Evolutionary conservation across 2,329 filamentous ascomycete genomes (phyloP), one percentile per base, ranked within the genome.

Genomic region (Talaromyces verruculosus): DNA sequence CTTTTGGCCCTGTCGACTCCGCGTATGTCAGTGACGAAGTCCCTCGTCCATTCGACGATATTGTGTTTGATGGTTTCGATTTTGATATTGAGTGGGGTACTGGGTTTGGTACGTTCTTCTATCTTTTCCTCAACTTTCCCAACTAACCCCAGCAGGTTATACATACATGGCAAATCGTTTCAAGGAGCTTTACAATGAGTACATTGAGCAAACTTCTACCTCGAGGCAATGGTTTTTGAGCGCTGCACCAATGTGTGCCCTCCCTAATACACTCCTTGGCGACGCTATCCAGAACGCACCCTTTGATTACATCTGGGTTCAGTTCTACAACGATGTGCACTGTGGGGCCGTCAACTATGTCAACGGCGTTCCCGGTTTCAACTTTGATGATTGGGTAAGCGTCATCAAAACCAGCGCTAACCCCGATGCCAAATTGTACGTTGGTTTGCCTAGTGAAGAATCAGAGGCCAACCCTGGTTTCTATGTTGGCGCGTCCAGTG

Each of bases 321-420:
- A 86, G 67, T 86, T 84, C 73, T 87, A 86, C 76, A 86, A 86
- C 76, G 84, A 80, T 1, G 45, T 68, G 1, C 86, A 83, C 74
- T 67, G 70, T 3, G 83, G 84, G 69, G 62, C 62, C n/a, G 43
- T 11, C 53, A 53, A 51, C 53, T 65, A 59, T 39, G 63, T 55
- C 17, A 35, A 65, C 7, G 30, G 33, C 5, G 7, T 17, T 22
- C 51, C 57, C 66, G 63, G 39, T 6, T 67, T 67, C 51, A 83
- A 81, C 64, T 84, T 81, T 68, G 77, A 80, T 53, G 72, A 72
- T 2, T 87, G 84, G 82, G 76, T 78, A 1, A 28, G 70, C 17
- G 72, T 75, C 60, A 76, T 83, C 41, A 68, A 75, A 66, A 61
- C 51, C 8, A 77, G 77, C 41, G 76, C 77, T 2, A 76, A 77